Conservation (phyloP, 2,329 filamentous ascomycete genomes). For the Elsinoe fawcettii region DNA sequence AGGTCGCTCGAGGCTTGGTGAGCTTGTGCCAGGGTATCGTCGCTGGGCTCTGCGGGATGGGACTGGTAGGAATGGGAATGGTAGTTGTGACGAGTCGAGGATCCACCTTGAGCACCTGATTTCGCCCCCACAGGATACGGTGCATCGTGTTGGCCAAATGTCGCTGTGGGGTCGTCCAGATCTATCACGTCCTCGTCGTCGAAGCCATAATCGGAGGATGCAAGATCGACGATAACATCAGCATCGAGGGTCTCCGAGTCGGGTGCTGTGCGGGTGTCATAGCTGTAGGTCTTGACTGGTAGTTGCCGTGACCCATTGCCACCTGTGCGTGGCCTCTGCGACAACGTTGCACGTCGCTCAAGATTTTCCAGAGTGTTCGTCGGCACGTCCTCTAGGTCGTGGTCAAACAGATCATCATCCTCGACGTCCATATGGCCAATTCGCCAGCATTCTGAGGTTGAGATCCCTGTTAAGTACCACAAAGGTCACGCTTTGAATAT, state of each 20-base stretch:
- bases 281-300: not conserved
- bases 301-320: not conserved
- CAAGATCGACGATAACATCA: conserved; percentile 18
- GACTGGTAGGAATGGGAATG: not conserved
- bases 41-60: not conserved
- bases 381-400: conserved; percentile 40
- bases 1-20: conserved; percentile 10
- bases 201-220: conserved; percentile 38
- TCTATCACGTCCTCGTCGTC: conserved; percentile 41
- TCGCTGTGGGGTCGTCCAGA: conserved; percentile 34
- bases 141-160: not conserved
- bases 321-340: not conserved
- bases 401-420: conserved; percentile 40
- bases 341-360: conserved; percentile 33
- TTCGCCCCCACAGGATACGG: not conserved
- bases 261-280: not conserved
- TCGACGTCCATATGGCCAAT: conserved; percentile 23
- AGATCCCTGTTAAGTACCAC: too few species aligned
- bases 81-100: not conserved
- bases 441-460: not conserved
- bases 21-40: not conserved
- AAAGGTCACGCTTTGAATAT: too few species aligned
- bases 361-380: conserved; percentile 38
- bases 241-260: not conserved
- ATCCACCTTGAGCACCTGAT: not conserved